Percentiles rank a stretch among this genome's conserved stretches.
phyloP scores from a whole-genome alignment of 345 rosid species.

The Mangifera indica region DNA sequence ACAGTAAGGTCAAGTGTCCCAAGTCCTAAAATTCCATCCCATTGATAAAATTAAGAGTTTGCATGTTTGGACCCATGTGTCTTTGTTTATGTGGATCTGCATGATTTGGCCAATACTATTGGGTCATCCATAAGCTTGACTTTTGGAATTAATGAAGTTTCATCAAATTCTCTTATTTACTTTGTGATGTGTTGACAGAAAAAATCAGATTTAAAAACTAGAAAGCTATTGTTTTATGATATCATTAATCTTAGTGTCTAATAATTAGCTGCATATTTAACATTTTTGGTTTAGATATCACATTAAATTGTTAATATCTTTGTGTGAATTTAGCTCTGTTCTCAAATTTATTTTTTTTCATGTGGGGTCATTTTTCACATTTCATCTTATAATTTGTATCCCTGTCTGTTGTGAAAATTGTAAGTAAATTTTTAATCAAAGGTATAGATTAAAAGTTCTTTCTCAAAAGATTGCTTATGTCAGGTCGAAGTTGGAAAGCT shows the following conservation, averaged over 20 bases:
- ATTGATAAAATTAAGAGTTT: too few relatives aligned
- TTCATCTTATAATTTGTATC: not conserved
- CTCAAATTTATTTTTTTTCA: not conserved
- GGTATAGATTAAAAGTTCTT: not conserved
- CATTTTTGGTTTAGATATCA: not conserved
- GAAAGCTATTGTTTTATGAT: not conserved
- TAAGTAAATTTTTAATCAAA: not conserved
- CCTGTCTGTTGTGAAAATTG: not conserved
- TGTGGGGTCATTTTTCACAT: not conserved
- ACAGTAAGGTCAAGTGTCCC: not conserved
- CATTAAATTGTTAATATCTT: not conserved
- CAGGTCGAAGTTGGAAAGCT: slow-evolving; percentile 98
- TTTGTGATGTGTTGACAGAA: not conserved
- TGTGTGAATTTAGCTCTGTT: not conserved
- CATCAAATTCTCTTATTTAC: not conserved
- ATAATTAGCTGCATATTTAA: not conserved
- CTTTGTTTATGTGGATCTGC: too few relatives aligned
- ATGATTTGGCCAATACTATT: too few relatives aligned
- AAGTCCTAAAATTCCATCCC: not conserved
- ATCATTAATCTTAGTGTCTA: not conserved
- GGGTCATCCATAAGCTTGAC: too few relatives aligned
- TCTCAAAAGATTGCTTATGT: slow-evolving; percentile 11
- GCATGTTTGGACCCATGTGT: too few relatives aligned
- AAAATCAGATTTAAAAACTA: not conserved
- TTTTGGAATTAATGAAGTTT: not conserved